Evolutionary conservation across 2,329 filamentous ascomycete species (phyloP).

Genomic region (Colletotrichum sp.): DNA sequence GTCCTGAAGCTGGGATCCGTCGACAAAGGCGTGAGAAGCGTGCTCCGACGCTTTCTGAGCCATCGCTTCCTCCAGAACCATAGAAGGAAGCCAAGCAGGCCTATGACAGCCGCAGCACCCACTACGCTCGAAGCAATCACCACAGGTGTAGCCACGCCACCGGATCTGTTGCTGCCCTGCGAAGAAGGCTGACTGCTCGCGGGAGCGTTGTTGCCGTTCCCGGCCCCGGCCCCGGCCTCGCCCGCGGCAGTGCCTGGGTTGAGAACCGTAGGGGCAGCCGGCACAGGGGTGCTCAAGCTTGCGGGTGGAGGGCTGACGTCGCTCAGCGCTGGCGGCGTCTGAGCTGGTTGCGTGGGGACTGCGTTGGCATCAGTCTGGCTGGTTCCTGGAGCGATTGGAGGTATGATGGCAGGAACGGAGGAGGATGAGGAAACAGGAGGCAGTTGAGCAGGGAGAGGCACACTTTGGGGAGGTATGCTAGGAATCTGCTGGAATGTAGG

Average conservation of each 20-base stretch:
- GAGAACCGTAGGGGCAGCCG: background rate
- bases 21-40: conserved; percentile 54
- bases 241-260: conserved; percentile 15
- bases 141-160: conserved; percentile 35
- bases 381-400: conserved; percentile 29
- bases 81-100: conserved; percentile 51
- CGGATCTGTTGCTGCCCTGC: conserved; percentile 26
- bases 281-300: background rate
- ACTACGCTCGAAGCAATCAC: conserved; percentile 58
- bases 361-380: conserved; percentile 41
- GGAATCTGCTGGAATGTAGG: conserved; percentile 18
- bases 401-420: background rate
- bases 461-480: background rate
- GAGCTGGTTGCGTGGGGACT: conserved; percentile 20
- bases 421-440: background rate
- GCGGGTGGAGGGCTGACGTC: background rate
- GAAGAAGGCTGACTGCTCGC: background rate
- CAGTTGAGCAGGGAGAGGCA: background rate
- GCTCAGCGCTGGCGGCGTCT: conserved; percentile 14
- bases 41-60: conserved; percentile 49
- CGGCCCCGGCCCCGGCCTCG: background rate
- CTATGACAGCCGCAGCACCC: conserved; percentile 51
- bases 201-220: background rate
- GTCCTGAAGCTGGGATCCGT: conserved; percentile 31
- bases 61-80: conserved; percentile 55